A percentile compares a stretch with the other conserved stretches of the same genome.
Evolutionary conservation across 352 stramenopile genomes (phyloP).

Genomic region (Blastocystis sp.): DNA sequence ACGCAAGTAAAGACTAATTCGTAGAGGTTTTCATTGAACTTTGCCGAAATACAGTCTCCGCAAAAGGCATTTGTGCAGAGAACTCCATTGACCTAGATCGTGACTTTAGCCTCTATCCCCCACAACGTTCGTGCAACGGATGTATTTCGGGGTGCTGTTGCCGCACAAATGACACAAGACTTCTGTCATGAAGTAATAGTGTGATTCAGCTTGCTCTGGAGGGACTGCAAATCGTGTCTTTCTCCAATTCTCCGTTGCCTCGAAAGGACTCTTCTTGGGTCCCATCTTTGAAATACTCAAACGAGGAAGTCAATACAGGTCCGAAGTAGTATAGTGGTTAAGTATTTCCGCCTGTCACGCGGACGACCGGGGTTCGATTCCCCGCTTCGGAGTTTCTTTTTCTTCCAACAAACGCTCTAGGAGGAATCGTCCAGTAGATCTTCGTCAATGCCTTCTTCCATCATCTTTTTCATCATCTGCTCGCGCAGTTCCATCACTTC

Average conservation of each 20-base stretch:
- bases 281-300: background rate
- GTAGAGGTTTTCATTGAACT: no score
- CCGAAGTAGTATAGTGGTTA: no score
- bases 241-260: background rate
- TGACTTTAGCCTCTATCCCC: no score
- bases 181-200: background rate
- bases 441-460: slow-evolving; percentile 55
- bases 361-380: no score
- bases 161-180: background rate
- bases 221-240: background rate
- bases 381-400: background rate
- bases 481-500: slow-evolving; percentile 40
- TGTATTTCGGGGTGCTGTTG: no score
- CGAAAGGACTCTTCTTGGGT: background rate
- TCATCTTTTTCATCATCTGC: slow-evolving; percentile 56
- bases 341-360: no score
- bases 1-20: no score
- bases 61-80: no score
- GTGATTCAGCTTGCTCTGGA: background rate
- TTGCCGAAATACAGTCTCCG: no score
- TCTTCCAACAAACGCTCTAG: background rate
- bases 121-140: no score
- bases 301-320: background rate
- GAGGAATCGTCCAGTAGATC: slow-evolving; percentile 30
- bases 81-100: no score